Evolutionary conservation across 2,329 filamentous ascomycete genomes (phyloP), one percentile per base, ranked within the genome.

Genomic region (Fusarium staphyleae): DNA sequence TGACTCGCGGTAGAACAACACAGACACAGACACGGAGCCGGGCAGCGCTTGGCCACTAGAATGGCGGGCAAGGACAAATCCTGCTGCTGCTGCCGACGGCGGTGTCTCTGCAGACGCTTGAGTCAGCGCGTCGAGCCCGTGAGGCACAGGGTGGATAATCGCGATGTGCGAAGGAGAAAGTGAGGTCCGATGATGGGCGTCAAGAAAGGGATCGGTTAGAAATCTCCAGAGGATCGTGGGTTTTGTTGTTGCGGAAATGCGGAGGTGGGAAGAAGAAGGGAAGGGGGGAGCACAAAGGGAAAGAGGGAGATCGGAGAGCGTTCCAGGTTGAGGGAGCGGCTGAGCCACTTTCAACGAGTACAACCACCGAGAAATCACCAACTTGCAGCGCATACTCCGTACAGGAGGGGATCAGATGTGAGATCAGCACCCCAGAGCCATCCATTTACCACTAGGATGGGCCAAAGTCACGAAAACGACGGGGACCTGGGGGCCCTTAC

Each of bases 341-440:
- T n/a, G n/a, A n/a, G n/a, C n/a, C n/a, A n/a, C n/a, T n/a, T n/a
- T n/a, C n/a, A n/a, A n/a, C n/a, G n/a, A n/a, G n/a, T n/a, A n/a
- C n/a, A n/a, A n/a, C n/a, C n/a, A n/a, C n/a, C n/a, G n/a, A n/a
- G n/a, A n/a, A n/a, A n/a, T n/a, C n/a, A n/a, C n/a, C n/a, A n/a
- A n/a, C n/a, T n/a, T n/a, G n/a, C n/a, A n/a, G n/a, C n/a, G n/a
- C n/a, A n/a, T n/a, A n/a, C n/a, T n/a, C n/a, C n/a, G n/a, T n/a
- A n/a, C n/a, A n/a, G n/a, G n/a, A 57, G 50, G 55, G 48, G 33
- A 46, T 45, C 47, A 60, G 56, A 64, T 62, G 46, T 52, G 55
- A 65, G 63, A 66, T 66, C 63, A 60, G 55, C 63, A 10, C 18
- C 45, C n/a, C n/a, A n/a, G n/a, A n/a, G n/a, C n/a, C n/a, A n/a